Conservation (phyloP, 1,284 basidiomycete species). For the Pisolithus thermaeus region DNA sequence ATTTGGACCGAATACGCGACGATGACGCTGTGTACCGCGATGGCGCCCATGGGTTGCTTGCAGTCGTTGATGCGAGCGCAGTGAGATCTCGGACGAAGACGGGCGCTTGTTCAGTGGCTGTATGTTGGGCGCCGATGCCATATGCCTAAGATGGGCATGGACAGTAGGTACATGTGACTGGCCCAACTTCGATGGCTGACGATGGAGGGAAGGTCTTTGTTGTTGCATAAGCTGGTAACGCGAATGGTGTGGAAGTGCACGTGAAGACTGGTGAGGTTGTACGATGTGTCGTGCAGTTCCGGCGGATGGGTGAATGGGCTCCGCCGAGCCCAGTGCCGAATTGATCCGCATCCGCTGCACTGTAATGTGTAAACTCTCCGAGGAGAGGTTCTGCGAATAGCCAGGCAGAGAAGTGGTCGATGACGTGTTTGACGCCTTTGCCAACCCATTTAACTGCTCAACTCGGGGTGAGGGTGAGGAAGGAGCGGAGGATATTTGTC, state of each 20-base stretch:
- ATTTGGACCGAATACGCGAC: conserved; percentile 21
- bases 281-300: conserved; percentile 6
- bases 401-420: conserved; percentile 17
- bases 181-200: conserved; percentile 22
- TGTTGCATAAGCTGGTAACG: conserved; percentile 25
- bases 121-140: conserved; percentile 58
- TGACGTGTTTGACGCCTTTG: conserved; percentile 13
- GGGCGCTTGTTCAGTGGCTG: conserved; percentile 34
- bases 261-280: conserved; percentile 19
- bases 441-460: conserved; percentile 12
- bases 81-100: conserved; percentile 19
- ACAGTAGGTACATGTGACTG: conserved; percentile 32
- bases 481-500: conserved; percentile 23
- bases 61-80: conserved; percentile 15
- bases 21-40: conserved; percentile 3
- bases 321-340: conserved; percentile 8
- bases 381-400: conserved; percentile 12
- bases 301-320: conserved; percentile 2
- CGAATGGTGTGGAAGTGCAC: conserved; percentile 22
- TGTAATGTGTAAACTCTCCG: conserved; percentile 15
- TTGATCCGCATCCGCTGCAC: conserved; percentile 8
- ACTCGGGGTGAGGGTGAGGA: conserved; percentile 29
- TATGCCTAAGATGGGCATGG: conserved; percentile 60
- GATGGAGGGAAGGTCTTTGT: conserved; percentile 15
- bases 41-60: conserved; percentile 4